Base-by-base conservation (phyloP, 148 eudicot species). In the Silene uniflora region DNA sequence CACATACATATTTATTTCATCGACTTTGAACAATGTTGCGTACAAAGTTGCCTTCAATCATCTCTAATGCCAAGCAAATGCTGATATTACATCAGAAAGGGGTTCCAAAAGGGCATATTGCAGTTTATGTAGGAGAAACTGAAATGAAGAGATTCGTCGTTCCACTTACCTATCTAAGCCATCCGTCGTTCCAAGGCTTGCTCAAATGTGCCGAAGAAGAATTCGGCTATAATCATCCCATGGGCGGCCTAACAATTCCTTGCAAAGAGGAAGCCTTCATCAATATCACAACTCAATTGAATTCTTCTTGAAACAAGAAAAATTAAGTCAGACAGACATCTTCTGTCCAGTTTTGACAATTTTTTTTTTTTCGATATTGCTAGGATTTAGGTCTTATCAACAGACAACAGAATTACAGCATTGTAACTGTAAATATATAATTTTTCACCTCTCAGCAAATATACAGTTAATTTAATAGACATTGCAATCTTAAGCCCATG, bases 101-200 rank as follows among this genome's bases (percentile, higher is more conserved):
- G 56, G 86, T 72, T 23, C 81, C 79, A 2, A 84, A 78, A 47
- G 81, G 86, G 6, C 77, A 84, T 52, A 69, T 81, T n/a, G 76
- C 78, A 12, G 80, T 81, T 76, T 81, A 76, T 73, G 84, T 78
- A 55, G 82, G 86, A 27, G 84, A 78, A 52, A 75, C 67, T 8
- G 62, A 68, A 68, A 68, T 68, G 72, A 68, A 68, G 25, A 42
- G 72, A 68, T 68, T 68, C 5, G 27, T 68, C 19, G 72, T 68
- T 68, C 72, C 56, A 3, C 27, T 68, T 19, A 68, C 72, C 6
- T 68, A 42, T 46, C 56, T 68, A 12, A 68, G 56, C 27, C 72
- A 68, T 19, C 72, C 72, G 6, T 68, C 72, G 10, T 68, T 68
- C 72, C 72, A 68, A 14, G 55, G 47, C 56, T 68, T 68, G 72